Conservation (phyloP, 225 moss, liverwort and hornwort genomes). For the Takakia lepidozioides region DNA sequence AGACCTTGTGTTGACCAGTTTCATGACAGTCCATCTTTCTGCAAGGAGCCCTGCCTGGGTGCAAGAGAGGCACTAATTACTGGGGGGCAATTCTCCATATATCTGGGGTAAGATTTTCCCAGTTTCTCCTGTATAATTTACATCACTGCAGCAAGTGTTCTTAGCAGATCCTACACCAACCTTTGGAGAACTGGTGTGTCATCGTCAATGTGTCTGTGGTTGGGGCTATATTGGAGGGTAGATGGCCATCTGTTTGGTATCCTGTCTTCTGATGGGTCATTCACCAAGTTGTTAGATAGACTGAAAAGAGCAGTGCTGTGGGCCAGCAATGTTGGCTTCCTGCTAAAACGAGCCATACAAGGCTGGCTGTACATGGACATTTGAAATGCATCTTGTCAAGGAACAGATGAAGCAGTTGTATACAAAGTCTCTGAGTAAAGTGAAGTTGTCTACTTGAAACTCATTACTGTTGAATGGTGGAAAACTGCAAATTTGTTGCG, state of each 20-base stretch:
- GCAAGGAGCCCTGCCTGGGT: constrained; percentile 77
- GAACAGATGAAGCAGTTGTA: too few relatives aligned
- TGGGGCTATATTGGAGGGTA: too few relatives aligned
- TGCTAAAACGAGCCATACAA: too few relatives aligned
- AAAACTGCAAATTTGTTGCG: constrained; percentile 13
- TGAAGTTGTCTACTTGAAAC: neutral
- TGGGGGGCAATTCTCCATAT: constrained; percentile 52
- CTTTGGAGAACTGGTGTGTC: constrained; percentile 40
- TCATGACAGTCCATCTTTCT: constrained; percentile 98
- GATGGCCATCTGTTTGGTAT: too few relatives aligned
- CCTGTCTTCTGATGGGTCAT: too few relatives aligned
- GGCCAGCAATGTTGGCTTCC: too few relatives aligned
- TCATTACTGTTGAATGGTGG: neutral
- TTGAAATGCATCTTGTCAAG: too few relatives aligned
- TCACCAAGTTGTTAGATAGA: too few relatives aligned
- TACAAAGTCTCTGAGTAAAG: too few relatives aligned
- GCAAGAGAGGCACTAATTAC: constrained; percentile 68
- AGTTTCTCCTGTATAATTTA: constrained; percentile 92
- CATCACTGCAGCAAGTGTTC: constrained; percentile 99
- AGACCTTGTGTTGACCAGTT: constrained; percentile 77
- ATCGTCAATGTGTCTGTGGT: constrained; percentile 2
- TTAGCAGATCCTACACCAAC: constrained; percentile 78
- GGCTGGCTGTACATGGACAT: too few relatives aligned
- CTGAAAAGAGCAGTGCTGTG: too few relatives aligned
- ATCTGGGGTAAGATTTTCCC: constrained; percentile 93